Evolutionary conservation across 306 rosid species (phyloP), one percentile per base, ranked within the genome.

Genomic region (Spatholobus suberectus): DNA sequence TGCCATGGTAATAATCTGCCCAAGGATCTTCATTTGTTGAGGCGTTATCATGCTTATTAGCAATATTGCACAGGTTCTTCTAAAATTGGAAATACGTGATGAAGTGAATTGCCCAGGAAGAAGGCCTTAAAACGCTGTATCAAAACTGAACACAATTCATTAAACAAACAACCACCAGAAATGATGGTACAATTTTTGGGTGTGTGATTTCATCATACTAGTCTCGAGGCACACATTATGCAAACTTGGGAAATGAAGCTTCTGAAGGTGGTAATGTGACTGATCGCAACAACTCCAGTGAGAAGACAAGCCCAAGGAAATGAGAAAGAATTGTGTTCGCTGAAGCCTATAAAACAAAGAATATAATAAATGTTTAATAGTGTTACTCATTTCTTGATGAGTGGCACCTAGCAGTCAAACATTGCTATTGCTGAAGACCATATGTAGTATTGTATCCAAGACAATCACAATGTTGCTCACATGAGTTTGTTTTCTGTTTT

Each of bases 281-380:
- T 0, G 97, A 91, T 71, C 99, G 92, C 80, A 96, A 88, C 73
- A 96, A 90, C 90, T 94, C 99, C 77, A 94, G 72, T 0, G 99
- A 94, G 93, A 83, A 94, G 75, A 91, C 86, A 40, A 96, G 94
- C 63, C 99, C 99, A 41, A 94, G 86, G 87, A 96, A 96, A 87
- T 96, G 99, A 40, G 99, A 96, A 63, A 96, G 98, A 82, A 96
- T 91, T 3, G 96, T 89, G 89, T 96, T 96, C 3, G 99, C 99
- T 0, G 99, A 91, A 80, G 99, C 99, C 99, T 96, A 86, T 75
- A 82, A 76, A 66, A 62, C 15, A 52, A 57, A 68, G 27, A 54
- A n/a, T n/a, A 58, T 6, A 20, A 58, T 11, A 20, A 47, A 10
- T 10, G 66, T 54, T 73, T 63, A 78, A 49, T 6, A 68, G 26